A percentile compares a stretch with the other conserved stretches of the same genome.
Evolutionary conservation across 2,329 filamentous ascomycete genomes (phyloP).

Genomic region (Plenodomus biglobosus): DNA sequence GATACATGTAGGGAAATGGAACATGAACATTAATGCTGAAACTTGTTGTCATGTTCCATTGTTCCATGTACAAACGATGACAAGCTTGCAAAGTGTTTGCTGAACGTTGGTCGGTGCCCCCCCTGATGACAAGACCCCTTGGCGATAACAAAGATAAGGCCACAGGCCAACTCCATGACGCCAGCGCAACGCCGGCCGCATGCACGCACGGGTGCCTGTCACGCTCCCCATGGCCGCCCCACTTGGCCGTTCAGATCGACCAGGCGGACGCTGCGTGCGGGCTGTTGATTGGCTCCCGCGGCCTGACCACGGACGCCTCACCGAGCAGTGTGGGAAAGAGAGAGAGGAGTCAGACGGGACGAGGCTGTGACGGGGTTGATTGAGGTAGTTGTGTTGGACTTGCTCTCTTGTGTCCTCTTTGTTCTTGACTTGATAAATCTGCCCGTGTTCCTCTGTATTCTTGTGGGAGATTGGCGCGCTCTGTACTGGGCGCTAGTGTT

Average conservation of each 20-base stretch:
- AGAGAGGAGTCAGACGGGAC: too few relatives aligned
- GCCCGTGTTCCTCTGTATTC: too few relatives aligned
- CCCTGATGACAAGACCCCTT: too few relatives aligned
- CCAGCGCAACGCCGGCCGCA: neutral
- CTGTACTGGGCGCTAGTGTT: neutral
- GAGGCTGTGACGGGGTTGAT: neutral
- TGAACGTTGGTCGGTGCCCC: too few relatives aligned
- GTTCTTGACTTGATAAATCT: neutral
- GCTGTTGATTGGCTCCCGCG: neutral
- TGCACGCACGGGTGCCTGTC: neutral
- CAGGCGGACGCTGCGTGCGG: neutral
- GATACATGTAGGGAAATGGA: too few relatives aligned
- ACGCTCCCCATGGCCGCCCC: neutral
- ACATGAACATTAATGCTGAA: too few relatives aligned
- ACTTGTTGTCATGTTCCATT: too few relatives aligned
- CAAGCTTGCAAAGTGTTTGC: too few relatives aligned
- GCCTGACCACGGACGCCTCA: neutral
- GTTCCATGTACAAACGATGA: too few relatives aligned
- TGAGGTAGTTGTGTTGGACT: neutral
- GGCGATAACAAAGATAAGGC: neutral
- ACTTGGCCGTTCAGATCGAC: neutral
- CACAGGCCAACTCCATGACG: neutral
- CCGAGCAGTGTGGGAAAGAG: neutral
- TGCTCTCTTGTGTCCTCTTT: neutral
- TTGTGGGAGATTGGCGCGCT: neutral